A percentile compares a stretch with the other conserved stretches of the same genome.
Evolutionary conservation across 345 rosid genomes (phyloP).

Genomic region (Lepidium africanum): DNA sequence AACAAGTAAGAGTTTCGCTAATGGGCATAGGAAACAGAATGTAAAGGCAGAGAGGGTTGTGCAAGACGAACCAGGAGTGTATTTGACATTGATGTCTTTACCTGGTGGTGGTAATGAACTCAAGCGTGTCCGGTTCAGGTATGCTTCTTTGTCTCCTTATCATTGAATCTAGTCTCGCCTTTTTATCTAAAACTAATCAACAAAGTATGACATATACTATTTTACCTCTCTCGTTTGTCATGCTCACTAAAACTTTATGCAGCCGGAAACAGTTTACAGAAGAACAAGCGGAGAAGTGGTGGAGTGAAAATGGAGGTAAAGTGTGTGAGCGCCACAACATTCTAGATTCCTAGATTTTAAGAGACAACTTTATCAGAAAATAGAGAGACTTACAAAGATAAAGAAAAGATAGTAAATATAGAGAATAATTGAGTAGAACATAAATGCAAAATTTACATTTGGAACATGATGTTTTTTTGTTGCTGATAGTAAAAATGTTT

Average conservation of each 20-base stretch:
- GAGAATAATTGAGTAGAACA: conserved; percentile 8
- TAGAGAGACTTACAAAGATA: background rate
- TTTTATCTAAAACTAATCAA: background rate
- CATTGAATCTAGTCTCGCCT: background rate
- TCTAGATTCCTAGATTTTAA: conserved; percentile 13
- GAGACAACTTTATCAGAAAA: background rate
- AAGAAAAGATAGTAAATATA: background rate
- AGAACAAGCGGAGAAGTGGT: conserved; percentile 86
- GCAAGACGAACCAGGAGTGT: conserved; percentile 82
- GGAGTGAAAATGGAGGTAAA: conserved; percentile 65
- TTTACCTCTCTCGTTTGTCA: background rate
- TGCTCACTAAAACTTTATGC: conserved; percentile 6
- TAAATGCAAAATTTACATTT: background rate
- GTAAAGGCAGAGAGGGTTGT: conserved; percentile 52
- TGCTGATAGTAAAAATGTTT: background rate
- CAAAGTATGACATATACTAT: background rate
- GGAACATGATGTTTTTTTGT: background rate
- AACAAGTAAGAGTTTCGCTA: conserved; percentile 27
- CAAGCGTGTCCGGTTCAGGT: conserved; percentile 87
- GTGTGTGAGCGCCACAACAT: conserved; percentile 55
- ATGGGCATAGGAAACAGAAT: conserved; percentile 38
- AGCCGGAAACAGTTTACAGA: conserved; percentile 72
- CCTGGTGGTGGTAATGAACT: conserved; percentile 69
- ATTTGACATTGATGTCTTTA: conserved; percentile 50
- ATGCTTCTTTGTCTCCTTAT: background rate